Conservation (phyloP, 1,284 basidiomycete genomes). For the Mixia osmundae region DNA sequence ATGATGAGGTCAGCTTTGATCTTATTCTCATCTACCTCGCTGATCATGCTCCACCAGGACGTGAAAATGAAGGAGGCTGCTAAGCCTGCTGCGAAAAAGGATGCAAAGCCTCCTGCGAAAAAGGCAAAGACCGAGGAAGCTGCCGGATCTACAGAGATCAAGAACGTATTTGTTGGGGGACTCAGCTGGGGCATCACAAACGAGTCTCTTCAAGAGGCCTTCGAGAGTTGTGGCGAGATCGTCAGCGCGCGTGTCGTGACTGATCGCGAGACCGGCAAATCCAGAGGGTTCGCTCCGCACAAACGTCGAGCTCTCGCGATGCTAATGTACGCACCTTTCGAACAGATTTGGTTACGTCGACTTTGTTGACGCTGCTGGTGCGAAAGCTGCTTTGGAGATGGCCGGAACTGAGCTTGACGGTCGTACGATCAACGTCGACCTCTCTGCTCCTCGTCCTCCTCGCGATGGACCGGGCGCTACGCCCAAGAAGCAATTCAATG, state of each 20-base stretch:
- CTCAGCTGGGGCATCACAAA: constrained; percentile 96
- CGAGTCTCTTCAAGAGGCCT: constrained; percentile 82
- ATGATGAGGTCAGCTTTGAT: constrained; percentile 26
- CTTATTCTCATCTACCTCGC: background rate
- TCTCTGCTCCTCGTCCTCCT: constrained; percentile 35
- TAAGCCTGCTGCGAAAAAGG: constrained; percentile 27
- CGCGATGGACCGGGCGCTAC: constrained; percentile 32
- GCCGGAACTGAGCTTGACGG: constrained; percentile 76
- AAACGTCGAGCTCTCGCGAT: background rate
- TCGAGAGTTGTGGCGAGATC: constrained; percentile 69
- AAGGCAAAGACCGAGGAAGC: constrained; percentile 49
- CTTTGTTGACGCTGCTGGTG: constrained; percentile 39
- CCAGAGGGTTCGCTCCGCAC: constrained; percentile 32
- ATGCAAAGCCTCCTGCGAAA: constrained; percentile 52
- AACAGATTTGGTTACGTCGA: constrained; percentile 76
- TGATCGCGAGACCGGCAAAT: constrained; percentile 67
- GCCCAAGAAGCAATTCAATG: constrained; percentile 24
- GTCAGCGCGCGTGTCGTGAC: constrained; percentile 67
- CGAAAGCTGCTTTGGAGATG: constrained; percentile 46
- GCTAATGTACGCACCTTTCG: constrained; percentile 2
- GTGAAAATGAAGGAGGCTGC: constrained; percentile 34
- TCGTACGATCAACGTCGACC: constrained; percentile 65
- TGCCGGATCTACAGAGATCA: constrained; percentile 30
- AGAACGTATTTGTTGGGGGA: constrained; percentile 72
- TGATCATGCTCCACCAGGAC: constrained; percentile 11